Conservation (phyloP, 2,329 filamentous ascomycete species). For the Pyricularia sp. region DNA sequence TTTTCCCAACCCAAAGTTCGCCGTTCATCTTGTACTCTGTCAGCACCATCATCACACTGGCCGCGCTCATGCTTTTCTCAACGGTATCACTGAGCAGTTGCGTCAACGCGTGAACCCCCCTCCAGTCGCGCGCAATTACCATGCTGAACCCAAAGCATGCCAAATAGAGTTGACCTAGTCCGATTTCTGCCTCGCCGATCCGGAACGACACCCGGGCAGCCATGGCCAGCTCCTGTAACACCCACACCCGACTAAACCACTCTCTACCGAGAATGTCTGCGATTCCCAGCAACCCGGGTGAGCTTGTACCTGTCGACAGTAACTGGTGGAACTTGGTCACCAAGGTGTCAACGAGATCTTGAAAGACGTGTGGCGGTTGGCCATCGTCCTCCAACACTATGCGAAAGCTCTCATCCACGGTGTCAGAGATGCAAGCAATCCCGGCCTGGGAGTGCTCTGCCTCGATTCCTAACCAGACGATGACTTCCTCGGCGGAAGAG, state of each 20-base stretch:
- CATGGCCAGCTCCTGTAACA: neutral
- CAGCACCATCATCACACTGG: neutral
- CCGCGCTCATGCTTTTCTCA: neutral
- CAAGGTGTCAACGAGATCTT: no score
- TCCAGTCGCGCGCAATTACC: neutral
- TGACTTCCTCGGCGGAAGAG: conserved; percentile 10
- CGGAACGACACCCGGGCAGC: neutral
- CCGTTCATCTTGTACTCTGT: neutral
- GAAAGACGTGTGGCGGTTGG: no score
- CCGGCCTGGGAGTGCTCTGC: no score
- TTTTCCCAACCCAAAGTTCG: neutral
- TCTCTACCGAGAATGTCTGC: neutral
- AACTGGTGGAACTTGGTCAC: no score
- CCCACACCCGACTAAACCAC: neutral
- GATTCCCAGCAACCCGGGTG: no score
- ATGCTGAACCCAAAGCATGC: neutral
- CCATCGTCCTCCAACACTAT: neutral
- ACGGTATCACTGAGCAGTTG: neutral
- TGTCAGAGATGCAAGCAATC: no score
- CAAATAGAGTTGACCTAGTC: neutral
- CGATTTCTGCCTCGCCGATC: neutral
- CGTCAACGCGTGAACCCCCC: neutral
- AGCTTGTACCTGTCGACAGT: no score
- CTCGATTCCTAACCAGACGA: conserved; percentile 13
- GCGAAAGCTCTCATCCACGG: neutral